Percentiles rank a stretch among this genome's conserved stretches.
Conservation (phyloP, 768 basidiomycete genomes). For the Lactarius psammicola region DNA sequence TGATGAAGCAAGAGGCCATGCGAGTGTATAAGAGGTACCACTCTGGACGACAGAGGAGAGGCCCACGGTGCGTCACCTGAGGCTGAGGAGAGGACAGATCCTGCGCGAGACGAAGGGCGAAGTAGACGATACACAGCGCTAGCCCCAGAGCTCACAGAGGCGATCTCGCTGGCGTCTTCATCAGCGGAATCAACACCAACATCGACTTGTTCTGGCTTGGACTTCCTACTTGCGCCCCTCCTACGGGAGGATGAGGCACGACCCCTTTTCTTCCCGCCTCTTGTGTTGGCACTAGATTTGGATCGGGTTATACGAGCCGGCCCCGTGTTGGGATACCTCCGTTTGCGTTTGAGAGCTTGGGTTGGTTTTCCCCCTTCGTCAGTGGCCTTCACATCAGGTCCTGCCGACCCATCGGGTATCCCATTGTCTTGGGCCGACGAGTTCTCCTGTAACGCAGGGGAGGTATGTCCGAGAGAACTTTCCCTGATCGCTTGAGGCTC, state of each 20-base stretch:
- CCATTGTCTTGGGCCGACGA: background rate
- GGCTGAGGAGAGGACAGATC: constrained; percentile 46
- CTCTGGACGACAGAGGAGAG: constrained; percentile 29
- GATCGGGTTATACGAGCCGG: constrained; percentile 32
- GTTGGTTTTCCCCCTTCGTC: background rate
- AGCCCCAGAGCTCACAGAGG: constrained; percentile 41
- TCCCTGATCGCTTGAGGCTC: background rate
- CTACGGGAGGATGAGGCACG: constrained; percentile 4
- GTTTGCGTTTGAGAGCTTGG: constrained; percentile 33
- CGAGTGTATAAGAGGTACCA: constrained; percentile 33
- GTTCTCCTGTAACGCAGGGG: background rate
- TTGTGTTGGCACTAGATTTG: constrained; percentile 22
- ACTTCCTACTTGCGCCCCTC: constrained; percentile 15
- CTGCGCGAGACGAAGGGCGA: constrained; percentile 37
- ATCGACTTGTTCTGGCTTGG: background rate
- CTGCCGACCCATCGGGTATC: background rate
- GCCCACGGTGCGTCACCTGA: constrained; percentile 30
- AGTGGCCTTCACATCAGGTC: constrained; percentile 2
- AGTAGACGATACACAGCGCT: constrained; percentile 41
- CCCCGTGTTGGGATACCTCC: constrained; percentile 21
- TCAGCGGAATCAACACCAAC: constrained; percentile 26
- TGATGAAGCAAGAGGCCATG: constrained; percentile 34
- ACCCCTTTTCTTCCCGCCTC: constrained; percentile 9
- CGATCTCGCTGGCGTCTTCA: constrained; percentile 31
- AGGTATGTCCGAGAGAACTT: background rate